phyloP scores from a whole-genome alignment of 805 yeast genomes.

The Schwanniomyces yamadae region DNA sequence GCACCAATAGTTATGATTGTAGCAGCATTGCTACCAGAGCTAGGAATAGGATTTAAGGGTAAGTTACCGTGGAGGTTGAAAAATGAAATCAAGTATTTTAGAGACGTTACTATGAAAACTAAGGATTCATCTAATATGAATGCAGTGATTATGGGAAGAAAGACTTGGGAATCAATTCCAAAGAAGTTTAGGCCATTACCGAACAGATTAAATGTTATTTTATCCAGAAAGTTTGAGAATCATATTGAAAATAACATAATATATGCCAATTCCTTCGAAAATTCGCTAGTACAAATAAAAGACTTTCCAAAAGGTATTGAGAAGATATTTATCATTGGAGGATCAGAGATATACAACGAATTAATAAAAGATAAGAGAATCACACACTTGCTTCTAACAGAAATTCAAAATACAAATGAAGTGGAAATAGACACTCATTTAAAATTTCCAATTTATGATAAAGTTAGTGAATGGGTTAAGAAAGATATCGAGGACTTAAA shows the following conservation, averaged over 20 bases:
- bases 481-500: conserved; percentile 33
- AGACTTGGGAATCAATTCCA: conserved; percentile 95
- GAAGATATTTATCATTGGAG: conserved; percentile 83
- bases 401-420: conserved; percentile 43
- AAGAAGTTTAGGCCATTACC: conserved; percentile 77
- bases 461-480: conserved; percentile 33
- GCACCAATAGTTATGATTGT: conserved; percentile 56
- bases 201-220: conserved; percentile 68
- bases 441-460: conserved; percentile 27
- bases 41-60: conserved; percentile 85
- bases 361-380: conserved; percentile 45
- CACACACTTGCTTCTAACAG: conserved; percentile 66
- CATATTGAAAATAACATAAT: conserved; percentile 22
- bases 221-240: conserved; percentile 50
- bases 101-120: conserved; percentile 60
- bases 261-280: conserved; percentile 28
- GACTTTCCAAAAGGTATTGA: conserved; percentile 34
- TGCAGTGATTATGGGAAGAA: conserved; percentile 94
- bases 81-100: conserved; percentile 83
- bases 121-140: conserved; percentile 40
- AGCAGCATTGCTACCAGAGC: conserved; percentile 77
- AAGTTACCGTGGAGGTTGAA: conserved; percentile 83
- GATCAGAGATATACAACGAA: conserved; percentile 78
- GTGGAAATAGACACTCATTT: conserved; percentile 74
- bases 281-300: conserved; percentile 17